A percentile compares a stretch with the other conserved stretches of the same genome.
Evolutionary conservation across 805 yeast genomes (phyloP).

Genomic region (Wickerhamomyces chaumierensis): DNA sequence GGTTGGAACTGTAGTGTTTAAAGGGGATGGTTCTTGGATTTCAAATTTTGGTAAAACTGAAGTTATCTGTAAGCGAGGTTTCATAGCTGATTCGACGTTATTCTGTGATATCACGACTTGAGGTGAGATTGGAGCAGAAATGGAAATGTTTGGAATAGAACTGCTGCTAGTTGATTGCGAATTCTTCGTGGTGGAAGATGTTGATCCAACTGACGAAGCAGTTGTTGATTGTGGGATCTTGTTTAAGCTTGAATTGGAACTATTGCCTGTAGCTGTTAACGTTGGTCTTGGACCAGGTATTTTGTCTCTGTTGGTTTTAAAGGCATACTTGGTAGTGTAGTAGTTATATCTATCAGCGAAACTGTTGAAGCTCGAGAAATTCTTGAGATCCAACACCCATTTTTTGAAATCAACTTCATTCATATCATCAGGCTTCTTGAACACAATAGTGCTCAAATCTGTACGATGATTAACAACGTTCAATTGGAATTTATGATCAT

Average conservation of each 20-base stretch:
- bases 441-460: slow-evolving; percentile 83
- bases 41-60: slow-evolving; percentile 2
- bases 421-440: slow-evolving; percentile 54
- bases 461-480: slow-evolving; percentile 51
- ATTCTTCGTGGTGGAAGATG: too few relatives aligned
- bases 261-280: neutral
- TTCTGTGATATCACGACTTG: neutral
- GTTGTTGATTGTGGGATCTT: too few relatives aligned
- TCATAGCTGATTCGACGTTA: neutral
- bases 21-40: slow-evolving; percentile 10
- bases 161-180: neutral
- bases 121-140: neutral
- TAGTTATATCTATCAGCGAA: slow-evolving; percentile 11
- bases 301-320: neutral
- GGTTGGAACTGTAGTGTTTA: slow-evolving; percentile 4
- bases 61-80: neutral
- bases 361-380: slow-evolving; percentile 32
- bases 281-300: neutral
- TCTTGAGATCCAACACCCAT: slow-evolving; percentile 60
- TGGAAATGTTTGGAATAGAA: neutral
- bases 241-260: too few relatives aligned
- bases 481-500: slow-evolving; percentile 48
- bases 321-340: neutral
- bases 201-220: too few relatives aligned
- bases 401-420: slow-evolving; percentile 66